Conservation (phyloP, 305 asterid genomes). For the Solanum hybrid region DNA sequence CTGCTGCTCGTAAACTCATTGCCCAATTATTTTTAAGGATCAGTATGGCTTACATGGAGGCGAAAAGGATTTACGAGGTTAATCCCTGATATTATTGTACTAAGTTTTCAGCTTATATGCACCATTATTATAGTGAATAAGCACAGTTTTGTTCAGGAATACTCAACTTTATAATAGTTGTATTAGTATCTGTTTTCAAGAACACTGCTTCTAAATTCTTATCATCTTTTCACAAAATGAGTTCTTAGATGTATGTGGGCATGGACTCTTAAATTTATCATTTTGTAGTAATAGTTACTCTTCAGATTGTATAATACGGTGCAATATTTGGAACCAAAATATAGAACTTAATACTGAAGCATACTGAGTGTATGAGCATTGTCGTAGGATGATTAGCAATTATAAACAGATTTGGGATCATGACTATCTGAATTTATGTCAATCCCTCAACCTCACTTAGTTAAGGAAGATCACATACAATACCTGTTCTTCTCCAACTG, state of each 20-base stretch:
- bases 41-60: constrained; percentile 85
- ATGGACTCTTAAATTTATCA: neutral
- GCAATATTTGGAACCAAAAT: neutral
- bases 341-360: neutral
- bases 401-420: neutral
- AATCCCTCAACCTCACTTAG: neutral
- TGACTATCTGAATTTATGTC: neutral
- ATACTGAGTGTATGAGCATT: neutral
- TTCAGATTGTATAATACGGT: neutral
- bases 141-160: neutral
- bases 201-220: neutral
- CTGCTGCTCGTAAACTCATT: constrained; percentile 55
- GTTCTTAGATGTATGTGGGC: neutral
- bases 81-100: neutral
- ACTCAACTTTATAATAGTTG: neutral
- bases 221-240: neutral
- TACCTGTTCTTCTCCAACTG: neutral
- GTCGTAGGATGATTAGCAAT: neutral
- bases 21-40: constrained; percentile 63
- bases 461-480: neutral
- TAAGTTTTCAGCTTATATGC: neutral
- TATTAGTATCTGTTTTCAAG: neutral
- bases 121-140: neutral
- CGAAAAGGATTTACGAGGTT: constrained; percentile 85
- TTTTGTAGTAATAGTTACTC: neutral